Conservation (phyloP, 2,329 filamentous ascomycete species). For the Ceratocystis harringtonii region DNA sequence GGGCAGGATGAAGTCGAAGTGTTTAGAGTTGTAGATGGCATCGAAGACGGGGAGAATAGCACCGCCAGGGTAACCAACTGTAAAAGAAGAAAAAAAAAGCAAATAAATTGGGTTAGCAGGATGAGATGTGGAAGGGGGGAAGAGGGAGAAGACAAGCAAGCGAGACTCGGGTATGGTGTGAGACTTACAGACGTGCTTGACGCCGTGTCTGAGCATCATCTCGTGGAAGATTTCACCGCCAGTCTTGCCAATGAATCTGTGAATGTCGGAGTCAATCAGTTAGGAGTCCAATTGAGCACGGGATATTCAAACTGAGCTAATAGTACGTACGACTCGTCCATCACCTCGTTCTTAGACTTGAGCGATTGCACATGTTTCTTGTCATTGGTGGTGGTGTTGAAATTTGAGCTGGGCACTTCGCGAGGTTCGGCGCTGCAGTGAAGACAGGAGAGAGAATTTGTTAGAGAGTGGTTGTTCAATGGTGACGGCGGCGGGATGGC, state of each 20-base stretch:
- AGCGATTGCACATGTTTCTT: slow-evolving; percentile 55
- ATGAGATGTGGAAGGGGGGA: background rate
- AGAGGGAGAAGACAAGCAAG: background rate
- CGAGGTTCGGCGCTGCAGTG: slow-evolving; percentile 34
- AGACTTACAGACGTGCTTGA: slow-evolving; percentile 84
- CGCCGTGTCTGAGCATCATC: slow-evolving; percentile 88
- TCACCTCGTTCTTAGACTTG: slow-evolving; percentile 42
- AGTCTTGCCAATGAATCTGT: slow-evolving; percentile 79
- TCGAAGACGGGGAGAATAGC: slow-evolving; percentile 97
- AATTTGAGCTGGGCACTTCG: slow-evolving; percentile 47
- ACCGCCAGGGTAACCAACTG: slow-evolving; percentile 81
- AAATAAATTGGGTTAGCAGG: background rate
- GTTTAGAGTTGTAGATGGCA: slow-evolving; percentile 93
- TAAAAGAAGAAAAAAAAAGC: background rate
- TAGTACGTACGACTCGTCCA: slow-evolving; percentile 63
- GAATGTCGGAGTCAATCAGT: slow-evolving; percentile 6
- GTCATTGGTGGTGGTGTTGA: slow-evolving; percentile 35
- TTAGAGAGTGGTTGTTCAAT: background rate
- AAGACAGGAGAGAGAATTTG: slow-evolving; percentile 18
- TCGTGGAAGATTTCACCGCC: slow-evolving; percentile 97
- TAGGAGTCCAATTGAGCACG: background rate
- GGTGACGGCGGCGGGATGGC: background rate
- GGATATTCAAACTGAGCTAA: background rate
- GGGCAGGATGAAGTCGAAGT: slow-evolving; percentile 91
- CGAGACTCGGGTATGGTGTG: background rate